Evolutionary conservation across 2,329 filamentous ascomycete species (phyloP), one percentile per base, ranked within the genome.

Genomic region (Ophiobolus disseminans): DNA sequence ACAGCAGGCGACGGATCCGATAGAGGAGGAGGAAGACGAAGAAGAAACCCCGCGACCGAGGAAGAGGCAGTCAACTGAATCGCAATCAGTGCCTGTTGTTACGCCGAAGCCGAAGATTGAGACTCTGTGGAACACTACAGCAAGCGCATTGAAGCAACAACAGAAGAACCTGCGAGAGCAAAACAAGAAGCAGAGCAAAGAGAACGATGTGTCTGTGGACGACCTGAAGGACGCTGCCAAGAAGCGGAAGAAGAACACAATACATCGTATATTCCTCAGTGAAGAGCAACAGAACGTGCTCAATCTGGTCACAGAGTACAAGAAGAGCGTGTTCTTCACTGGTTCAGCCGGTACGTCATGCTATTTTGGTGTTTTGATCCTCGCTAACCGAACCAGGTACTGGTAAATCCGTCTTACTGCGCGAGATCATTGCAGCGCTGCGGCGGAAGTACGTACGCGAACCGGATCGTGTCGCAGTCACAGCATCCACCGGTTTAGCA

Each of bases 291-390:
- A 85, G 50, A 85, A 89, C 49, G 91, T 99, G 9, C 78, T 95
- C 48, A 86, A 91, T 36, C 78, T 97, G 16, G 93, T 99, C 8
- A 82, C 91, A 6, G 83, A 94, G 17, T 78, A 89, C 55, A 83
- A 83, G 50, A 88, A 91, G 71, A 97, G 93, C 62, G 92, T 97
- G 2, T 99, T 99, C 78, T 99, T 99, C 73, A 99, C 94, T 1
- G 94, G 94, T 62, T 96, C 94, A 50, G 94, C 94, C 48, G 91
- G 88, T 75, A 58, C 28, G 69, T 54, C 13, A 19, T 40, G 1
- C 23, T 7, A 2, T 25, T 11, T 37, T 13, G 13, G 2, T 4
- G 2, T 2, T 10, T 42, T 3, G 4, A 9, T 34, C 11, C 20
- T 14, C 37, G 11, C 50, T 63, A 16, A 62, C 20, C 20, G 14